A percentile compares a stretch with the other conserved stretches of the same genome.
Evolutionary conservation across 2,329 filamentous ascomycete genomes (phyloP).

Genomic region (Curvularia sp.): DNA sequence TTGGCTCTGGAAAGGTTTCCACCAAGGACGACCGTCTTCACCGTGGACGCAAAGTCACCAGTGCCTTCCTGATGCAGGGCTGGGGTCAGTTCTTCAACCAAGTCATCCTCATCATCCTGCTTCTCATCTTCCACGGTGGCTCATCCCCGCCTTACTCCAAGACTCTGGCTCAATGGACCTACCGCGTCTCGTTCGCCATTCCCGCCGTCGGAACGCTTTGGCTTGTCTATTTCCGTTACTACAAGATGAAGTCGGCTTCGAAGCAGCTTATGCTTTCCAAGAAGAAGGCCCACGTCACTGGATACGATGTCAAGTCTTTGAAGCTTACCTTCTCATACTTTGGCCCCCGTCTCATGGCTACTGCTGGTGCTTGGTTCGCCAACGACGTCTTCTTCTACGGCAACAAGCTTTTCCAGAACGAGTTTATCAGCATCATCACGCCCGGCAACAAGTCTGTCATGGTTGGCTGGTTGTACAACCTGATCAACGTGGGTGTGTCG

Average conservation of each 20-base stretch:
- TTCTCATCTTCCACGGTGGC: constrained; percentile 87
- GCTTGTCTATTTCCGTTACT: constrained; percentile 95
- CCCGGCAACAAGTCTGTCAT: constrained; percentile 75
- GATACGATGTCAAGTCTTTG: constrained; percentile 88
- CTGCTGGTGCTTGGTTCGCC: constrained; percentile 88
- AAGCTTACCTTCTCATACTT: constrained; percentile 82
- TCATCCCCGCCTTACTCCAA: constrained; percentile 76
- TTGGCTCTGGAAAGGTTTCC: constrained; percentile 84
- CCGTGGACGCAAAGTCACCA: constrained; percentile 93
- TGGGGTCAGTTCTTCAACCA: constrained; percentile 98
- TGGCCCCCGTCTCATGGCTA: constrained; percentile 84
- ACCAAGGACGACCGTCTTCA: constrained; percentile 93
- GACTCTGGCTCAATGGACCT: constrained; percentile 84
- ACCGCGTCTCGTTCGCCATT: constrained; percentile 90
- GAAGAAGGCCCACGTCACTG: constrained; percentile 85
- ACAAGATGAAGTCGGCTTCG: constrained; percentile 89
- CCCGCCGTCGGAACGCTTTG: constrained; percentile 90
- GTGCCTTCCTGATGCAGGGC: constrained; percentile 96
- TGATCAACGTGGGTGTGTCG: constrained; percentile 88
- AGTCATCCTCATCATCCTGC: constrained; percentile 81
- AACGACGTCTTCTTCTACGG: constrained; percentile 99
- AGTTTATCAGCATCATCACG: constrained; percentile 86
- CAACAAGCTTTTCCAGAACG: constrained; percentile 94
- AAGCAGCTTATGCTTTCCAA: constrained; percentile 84
- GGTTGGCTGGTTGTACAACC: constrained; percentile 88